Evolutionary conservation across 2,329 filamentous ascomycete species (phyloP), one percentile per base, ranked within the genome.

Genomic region (Clonostachys rosea): DNA sequence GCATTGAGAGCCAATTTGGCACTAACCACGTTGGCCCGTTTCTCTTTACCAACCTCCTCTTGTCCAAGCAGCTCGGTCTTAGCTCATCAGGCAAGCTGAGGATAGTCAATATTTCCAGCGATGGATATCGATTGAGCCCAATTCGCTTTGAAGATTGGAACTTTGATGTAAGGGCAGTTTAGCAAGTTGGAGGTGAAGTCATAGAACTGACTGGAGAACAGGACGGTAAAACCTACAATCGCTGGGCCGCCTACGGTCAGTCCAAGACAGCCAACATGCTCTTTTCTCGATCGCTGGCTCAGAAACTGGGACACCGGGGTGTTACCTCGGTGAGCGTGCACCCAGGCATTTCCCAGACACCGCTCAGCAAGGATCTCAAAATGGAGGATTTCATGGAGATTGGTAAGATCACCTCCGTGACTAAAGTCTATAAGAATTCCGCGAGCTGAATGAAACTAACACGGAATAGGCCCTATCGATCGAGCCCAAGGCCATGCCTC

Each of bases 1-100:
- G 70, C 0, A 54, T 66, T 37, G 46, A 47, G 39, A 67, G 95
- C 95, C 55, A 60, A 45, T 46, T 71, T 24, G 64, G 54, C 6
- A 63, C 59, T 1, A 69, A 69, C 35, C 65, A 71, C 34, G 47
- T 71, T 3, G 67, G 65, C 0, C 68, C 60, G 5, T 71, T 71
- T 43, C 53, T 71, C 0, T 62, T 70, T 16, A 68, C 67, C 4
- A 70, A 70, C 45, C 50, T 68, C 5, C 53, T 70, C 43, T 57
- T 68, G 42, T 48, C 52, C 1, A 67, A 63, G 49, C 42, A 63
- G 2, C 45, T 64, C 0, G 54, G 56, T 1, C 45, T 52, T 14
- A 43, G 46, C 1, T 40, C 46, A 1, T 34, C 62, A 1, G 12
- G 49, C 3, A 49, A 48, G 7, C 56, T 64, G 1, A 59, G 69